phyloP scores from a whole-genome alignment of 2,329 filamentous ascomycete genomes.

The Xylaria sp. region DNA sequence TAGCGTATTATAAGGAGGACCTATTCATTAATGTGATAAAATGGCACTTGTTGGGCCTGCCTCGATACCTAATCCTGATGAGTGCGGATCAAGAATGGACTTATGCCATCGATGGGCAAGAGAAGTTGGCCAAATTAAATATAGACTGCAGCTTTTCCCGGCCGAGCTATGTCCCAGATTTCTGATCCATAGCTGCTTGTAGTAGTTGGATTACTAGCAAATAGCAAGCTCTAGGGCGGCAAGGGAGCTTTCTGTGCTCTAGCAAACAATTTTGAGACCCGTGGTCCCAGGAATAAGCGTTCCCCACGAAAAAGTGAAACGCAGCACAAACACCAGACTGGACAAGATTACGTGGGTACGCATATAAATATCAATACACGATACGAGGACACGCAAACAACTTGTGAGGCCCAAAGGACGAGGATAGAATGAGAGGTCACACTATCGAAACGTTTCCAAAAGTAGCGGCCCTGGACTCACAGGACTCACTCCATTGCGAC shows the following conservation, averaged over 20 bases:
- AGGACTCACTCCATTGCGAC: background rate
- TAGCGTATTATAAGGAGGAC: background rate
- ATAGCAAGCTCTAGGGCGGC: background rate
- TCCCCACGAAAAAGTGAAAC: background rate
- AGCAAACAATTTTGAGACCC: conserved; percentile 9
- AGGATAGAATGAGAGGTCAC: background rate
- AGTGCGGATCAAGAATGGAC: background rate
- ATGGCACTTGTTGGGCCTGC: background rate
- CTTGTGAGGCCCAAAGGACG: conserved; percentile 20
- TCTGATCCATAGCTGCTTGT: background rate
- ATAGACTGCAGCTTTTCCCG: background rate
- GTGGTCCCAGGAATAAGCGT: background rate
- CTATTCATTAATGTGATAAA: background rate
- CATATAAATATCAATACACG: conserved; percentile 14
- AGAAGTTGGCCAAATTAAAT: background rate
- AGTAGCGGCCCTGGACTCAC: background rate
- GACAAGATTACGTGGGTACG: conserved; percentile 13
- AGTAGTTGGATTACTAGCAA: conserved; percentile 4
- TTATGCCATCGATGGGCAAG: background rate
- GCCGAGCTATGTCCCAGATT: conserved; percentile 3
- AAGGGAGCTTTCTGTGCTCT: background rate
- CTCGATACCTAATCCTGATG: background rate
- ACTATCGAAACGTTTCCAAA: background rate
- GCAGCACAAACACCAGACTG: conserved; percentile 6
- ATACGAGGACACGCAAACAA: conserved; percentile 14